phyloP scores from a whole-genome alignment of 2,329 filamentous ascomycete species.

The Dothideomycetes sp. region DNA sequence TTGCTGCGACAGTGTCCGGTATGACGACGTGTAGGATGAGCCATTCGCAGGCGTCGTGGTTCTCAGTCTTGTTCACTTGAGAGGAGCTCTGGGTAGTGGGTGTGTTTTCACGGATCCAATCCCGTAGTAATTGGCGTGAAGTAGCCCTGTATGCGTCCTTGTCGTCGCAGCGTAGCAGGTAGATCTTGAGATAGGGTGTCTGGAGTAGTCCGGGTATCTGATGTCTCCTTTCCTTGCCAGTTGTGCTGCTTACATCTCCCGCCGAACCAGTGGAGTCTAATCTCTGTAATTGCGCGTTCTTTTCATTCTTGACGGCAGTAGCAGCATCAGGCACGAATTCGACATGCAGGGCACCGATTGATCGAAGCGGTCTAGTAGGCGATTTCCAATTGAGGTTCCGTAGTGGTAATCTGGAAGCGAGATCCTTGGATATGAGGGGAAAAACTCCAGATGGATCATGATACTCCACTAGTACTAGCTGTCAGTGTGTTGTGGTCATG shows the following conservation, averaged over 20 bases:
- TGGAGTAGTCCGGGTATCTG: conserved; percentile 90
- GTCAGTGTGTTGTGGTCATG: conserved; percentile 13
- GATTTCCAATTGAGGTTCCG: conserved; percentile 97
- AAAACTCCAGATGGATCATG: conserved; percentile 87
- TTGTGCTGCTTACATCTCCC: neutral
- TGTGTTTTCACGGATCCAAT: conserved; percentile 79
- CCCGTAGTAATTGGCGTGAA: conserved; percentile 66
- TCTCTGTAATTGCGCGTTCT: conserved; percentile 5
- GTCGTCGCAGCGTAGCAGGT: conserved; percentile 85
- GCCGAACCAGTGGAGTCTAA: conserved; percentile 6
- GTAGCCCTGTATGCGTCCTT: conserved; percentile 84
- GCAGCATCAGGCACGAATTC: conserved; percentile 55
- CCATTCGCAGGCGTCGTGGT: conserved; percentile 95
- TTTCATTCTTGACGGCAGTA: conserved; percentile 10
- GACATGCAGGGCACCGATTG: conserved; percentile 85
- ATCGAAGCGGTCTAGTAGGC: conserved; percentile 77
- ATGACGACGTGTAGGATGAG: conserved; percentile 86
- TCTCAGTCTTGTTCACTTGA: conserved; percentile 59
- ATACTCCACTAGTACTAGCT: conserved; percentile 66
- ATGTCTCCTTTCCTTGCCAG: conserved; percentile 56
- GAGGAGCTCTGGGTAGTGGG: conserved; percentile 47
- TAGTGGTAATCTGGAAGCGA: conserved; percentile 70
- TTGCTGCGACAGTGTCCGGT: conserved; percentile 71
- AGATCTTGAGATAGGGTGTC: conserved; percentile 87
- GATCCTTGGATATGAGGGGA: conserved; percentile 64